Base-by-base conservation (phyloP, 352 stramenopile species). In the Pythium phragmitis region DNA sequence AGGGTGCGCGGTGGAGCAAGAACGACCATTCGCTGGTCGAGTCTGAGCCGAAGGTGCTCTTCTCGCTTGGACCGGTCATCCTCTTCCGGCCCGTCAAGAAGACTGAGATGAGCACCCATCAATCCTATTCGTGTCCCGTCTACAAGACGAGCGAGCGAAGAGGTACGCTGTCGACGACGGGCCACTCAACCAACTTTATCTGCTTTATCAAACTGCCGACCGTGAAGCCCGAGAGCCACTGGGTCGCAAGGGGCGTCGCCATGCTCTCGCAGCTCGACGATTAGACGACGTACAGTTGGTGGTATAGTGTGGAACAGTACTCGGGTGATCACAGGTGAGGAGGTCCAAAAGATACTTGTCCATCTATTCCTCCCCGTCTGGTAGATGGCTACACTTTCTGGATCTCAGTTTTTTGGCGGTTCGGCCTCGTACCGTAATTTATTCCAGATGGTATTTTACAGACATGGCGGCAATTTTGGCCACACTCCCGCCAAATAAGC, bases 101-200 rank as follows among this genome's bases (percentile, higher is more conserved):
- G 82, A 54, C 67, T 92, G 21, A 57, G 96, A 61, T 73, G 88
- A 17, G 53, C 75, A 53, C 72, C 80, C 30, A 84, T 97, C 34
- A 97, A 97, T 57, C 78, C 82, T 46, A 46, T n/a, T 9, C 56
- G 37, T 96, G 87, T 54, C 90, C 90, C 4, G 80, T 97, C 23
- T 97, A 97, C 68, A 97, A 97, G 73, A 88, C 95, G 19, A 70
- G 97, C 37, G 92, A 79, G 23, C 78, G 90, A n/a, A 71, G 88
- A 50, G 96, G 96, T 28, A 98, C 91, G 42, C 73, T 99, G 14
- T 98, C 92, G 2, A 99, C 96, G 14, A 99, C 96, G 0, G 96
- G 96, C 43, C 96, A 99, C 70, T 98, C 88, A 34, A 98, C 96
- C 26, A 99, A 99, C 80, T 99, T 99, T 75, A 88, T 99, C 57